Conservation (phyloP, 192 early-diverging fungal species). For the Geranomyces michiganensis region DNA sequence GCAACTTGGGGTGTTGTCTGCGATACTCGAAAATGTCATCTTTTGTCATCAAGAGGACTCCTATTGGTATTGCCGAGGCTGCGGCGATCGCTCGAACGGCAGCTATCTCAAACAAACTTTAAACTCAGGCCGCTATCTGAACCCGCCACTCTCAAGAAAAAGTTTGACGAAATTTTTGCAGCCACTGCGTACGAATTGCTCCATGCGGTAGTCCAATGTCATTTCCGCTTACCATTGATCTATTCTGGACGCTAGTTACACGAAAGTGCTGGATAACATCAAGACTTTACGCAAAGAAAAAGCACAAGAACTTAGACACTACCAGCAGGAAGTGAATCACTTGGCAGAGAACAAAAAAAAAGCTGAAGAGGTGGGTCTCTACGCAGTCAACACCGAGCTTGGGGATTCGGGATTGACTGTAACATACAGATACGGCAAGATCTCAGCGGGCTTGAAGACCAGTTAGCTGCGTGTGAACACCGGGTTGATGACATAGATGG, state of each 20-base stretch:
- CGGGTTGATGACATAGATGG: constrained; percentile 39
- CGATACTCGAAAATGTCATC: constrained; percentile 96
- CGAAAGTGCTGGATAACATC: constrained; percentile 86
- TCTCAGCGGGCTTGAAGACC: constrained; percentile 13
- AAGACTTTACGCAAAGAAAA: constrained; percentile 77
- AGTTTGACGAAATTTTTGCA: constrained; percentile 98
- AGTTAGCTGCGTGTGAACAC: constrained; percentile 23
- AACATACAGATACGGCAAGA: constrained; percentile 7
- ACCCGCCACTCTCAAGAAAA: constrained; percentile 83
- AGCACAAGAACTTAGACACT: constrained; percentile 60
- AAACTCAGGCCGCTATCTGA: constrained; percentile 82
- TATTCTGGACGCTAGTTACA: constrained; percentile 60
- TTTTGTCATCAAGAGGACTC: constrained; percentile 99
- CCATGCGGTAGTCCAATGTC: no score
- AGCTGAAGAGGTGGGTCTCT: constrained; percentile 48
- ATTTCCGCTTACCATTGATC: neutral
- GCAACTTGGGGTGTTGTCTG: constrained; percentile 86
- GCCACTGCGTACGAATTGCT: constrained; percentile 67
- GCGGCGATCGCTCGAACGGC: neutral
- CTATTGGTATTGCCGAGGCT: constrained; percentile 64
- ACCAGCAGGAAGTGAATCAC: constrained; percentile 65
- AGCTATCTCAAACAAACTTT: no score
- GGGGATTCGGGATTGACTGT: no score
- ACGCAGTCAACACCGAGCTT: neutral
- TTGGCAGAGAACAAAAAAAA: constrained; percentile 71